Evolutionary conservation across 345 rosid genomes (phyloP).

Genomic region (Eucalyptus sideroxylon): DNA sequence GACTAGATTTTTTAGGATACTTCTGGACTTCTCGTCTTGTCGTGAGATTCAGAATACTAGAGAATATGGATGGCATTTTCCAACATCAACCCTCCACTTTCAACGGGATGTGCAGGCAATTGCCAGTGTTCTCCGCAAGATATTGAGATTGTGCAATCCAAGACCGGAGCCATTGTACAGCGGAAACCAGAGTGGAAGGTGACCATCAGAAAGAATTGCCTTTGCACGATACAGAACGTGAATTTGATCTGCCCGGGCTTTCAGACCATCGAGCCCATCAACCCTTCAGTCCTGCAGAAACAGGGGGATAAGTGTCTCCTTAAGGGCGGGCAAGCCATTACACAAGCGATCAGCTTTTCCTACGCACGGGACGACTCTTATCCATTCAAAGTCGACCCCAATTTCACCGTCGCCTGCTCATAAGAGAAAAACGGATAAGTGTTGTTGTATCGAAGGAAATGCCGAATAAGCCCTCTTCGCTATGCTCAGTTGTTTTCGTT

Average conservation of each 20-base stretch:
- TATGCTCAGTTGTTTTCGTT: neutral
- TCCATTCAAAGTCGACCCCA: neutral
- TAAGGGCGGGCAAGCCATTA: neutral
- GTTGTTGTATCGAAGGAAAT: neutral
- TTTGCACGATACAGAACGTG: neutral
- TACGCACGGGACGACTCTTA: constrained; percentile 2
- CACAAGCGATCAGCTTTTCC: neutral
- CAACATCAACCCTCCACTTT: neutral
- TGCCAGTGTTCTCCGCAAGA: neutral
- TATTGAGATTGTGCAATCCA: neutral
- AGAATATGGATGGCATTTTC: too few relatives aligned
- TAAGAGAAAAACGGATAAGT: neutral
- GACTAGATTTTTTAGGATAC: neutral
- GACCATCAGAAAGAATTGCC: neutral
- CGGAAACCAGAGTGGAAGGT: neutral
- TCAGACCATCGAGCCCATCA: neutral
- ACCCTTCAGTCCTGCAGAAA: neutral
- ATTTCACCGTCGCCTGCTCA: neutral
- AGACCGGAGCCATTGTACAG: neutral
- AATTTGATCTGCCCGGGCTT: constrained; percentile 2
- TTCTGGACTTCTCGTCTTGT: neutral
- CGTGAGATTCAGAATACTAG: too few relatives aligned
- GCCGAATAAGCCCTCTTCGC: neutral
- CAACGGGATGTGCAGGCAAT: neutral
- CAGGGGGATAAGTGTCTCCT: neutral